phyloP scores from a whole-genome alignment of 768 basidiomycete species.

The Cystofilobasidium capitatum region DNA sequence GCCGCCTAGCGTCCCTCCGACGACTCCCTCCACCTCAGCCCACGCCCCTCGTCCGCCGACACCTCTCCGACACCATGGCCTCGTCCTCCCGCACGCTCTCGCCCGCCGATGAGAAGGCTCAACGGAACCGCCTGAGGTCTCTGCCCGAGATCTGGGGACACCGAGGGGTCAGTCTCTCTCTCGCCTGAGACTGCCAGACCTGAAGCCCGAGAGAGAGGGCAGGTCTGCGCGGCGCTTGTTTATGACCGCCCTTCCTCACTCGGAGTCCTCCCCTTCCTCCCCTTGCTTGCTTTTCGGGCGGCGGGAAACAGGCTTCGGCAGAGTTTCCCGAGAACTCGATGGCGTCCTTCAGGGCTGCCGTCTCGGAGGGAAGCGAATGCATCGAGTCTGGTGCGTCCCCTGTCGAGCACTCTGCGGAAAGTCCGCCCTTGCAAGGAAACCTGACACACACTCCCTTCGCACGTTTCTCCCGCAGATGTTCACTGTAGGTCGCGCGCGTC shows the following conservation, averaged over 20 bases:
- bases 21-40: too few species aligned
- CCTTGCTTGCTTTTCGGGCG: not conserved
- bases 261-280: not conserved
- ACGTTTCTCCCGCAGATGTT: not conserved
- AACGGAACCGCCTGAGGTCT: too few species aligned
- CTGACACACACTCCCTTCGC: not conserved
- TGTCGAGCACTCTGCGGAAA: not conserved
- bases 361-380: conserved; percentile 86
- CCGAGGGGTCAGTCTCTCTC: not conserved
- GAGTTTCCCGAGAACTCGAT: conserved; percentile 84
- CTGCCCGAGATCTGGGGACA: not conserved
- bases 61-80: too few species aligned
- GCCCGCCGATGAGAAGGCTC: not conserved
- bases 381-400: conserved; percentile 73
- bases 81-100: not conserved
- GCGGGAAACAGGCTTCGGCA: conserved; percentile 40
- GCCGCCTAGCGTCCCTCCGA: too few species aligned
- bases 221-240: too few species aligned
- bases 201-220: too few species aligned
- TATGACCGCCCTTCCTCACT: not conserved
- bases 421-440: not conserved
- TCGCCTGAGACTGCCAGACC: not conserved
- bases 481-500: not conserved
- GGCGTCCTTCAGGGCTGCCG: conserved; percentile 88
- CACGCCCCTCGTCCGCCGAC: too few species aligned